phyloP scores from a whole-genome alignment of 2,329 filamentous ascomycete genomes.

The Neurospora crassa region DNA sequence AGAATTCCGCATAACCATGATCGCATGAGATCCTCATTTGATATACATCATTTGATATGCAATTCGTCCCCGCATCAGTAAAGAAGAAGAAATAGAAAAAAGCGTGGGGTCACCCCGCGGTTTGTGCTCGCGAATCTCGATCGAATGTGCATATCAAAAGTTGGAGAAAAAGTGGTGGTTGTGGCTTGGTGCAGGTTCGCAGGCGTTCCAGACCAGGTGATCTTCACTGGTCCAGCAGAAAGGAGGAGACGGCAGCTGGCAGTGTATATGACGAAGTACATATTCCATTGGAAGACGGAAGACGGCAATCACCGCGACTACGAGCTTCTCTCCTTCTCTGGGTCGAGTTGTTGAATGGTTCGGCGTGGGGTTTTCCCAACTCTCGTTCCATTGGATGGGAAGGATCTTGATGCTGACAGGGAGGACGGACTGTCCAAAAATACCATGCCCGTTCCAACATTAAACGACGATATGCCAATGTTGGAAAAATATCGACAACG shows the following conservation, averaged over 20 bases:
- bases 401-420: background rate
- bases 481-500: background rate
- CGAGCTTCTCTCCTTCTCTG: background rate
- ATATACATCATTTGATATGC: background rate
- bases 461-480: background rate
- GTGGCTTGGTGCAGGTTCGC: background rate
- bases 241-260: background rate
- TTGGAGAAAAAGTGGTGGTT: background rate
- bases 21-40: background rate
- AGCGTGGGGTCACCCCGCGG: background rate
- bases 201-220: background rate
- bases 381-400: background rate
- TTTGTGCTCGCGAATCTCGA: background rate
- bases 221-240: background rate
- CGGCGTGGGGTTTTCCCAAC: background rate
- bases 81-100: background rate
- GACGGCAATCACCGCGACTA: background rate
- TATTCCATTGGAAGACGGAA: background rate
- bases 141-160: background rate
- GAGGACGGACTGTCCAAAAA: background rate
- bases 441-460: background rate
- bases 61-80: background rate
- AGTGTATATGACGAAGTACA: background rate
- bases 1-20: background rate
- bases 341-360: background rate